phyloP scores from a whole-genome alignment of 176 grass and related monocot species.

The Ensete glaucum region DNA sequence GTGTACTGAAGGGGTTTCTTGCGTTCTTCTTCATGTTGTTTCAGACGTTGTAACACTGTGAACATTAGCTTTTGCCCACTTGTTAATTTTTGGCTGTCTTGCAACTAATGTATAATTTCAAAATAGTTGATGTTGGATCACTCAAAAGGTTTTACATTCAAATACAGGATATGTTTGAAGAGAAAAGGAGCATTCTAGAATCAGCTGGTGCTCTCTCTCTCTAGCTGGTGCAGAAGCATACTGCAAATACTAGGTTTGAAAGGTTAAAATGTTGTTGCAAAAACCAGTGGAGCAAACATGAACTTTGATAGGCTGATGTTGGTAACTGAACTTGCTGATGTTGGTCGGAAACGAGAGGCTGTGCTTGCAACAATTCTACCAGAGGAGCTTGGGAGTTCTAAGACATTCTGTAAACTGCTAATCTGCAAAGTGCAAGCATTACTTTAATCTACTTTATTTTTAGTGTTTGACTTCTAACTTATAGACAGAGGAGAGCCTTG shows the following conservation, averaged over 20 bases:
- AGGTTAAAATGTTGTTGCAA: conserved; percentile 75
- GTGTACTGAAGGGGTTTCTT: too few relatives aligned
- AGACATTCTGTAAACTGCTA: conserved; percentile 72
- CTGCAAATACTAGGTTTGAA: conserved; percentile 86
- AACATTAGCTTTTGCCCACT: too few relatives aligned
- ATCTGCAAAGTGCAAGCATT: background rate
- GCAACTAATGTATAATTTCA: background rate
- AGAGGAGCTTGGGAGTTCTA: conserved; percentile 83
- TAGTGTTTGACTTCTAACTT: background rate
- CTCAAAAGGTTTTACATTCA: conserved; percentile 14
- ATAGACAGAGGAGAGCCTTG: conserved; percentile 8
- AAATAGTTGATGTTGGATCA: background rate
- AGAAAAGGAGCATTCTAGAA: conserved; percentile 96
- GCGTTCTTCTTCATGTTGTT: too few relatives aligned
- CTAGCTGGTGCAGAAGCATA: conserved; percentile 90
- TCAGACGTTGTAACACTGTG: too few relatives aligned
- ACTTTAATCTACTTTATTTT: background rate
- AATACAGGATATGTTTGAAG: conserved; percentile 95
- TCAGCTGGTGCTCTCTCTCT: conserved; percentile 78
- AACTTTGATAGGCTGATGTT: conserved; percentile 90
- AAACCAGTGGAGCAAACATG: conserved; percentile 96
- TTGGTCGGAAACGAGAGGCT: conserved; percentile 81
- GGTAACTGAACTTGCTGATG: conserved; percentile 89
- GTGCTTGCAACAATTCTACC: conserved; percentile 76
- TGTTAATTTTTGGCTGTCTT: background rate